These are phyloP conservation scores for Tolypocladium capitatum DNA, from an alignment of 2,329 filamentous ascomycete species.

Conservation along the genomic window DNA sequence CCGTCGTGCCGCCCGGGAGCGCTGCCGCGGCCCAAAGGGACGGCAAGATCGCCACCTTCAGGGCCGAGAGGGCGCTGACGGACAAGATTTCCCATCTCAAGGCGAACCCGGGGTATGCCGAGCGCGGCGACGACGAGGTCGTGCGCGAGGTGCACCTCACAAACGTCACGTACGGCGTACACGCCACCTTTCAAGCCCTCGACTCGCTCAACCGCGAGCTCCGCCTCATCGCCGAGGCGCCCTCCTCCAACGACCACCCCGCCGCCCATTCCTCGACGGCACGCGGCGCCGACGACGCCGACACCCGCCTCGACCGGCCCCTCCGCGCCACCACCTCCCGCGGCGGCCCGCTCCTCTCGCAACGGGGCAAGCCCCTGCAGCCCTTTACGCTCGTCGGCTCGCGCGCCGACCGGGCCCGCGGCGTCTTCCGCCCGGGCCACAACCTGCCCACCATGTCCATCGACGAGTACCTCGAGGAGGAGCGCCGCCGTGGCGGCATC, in stretches of 20 bases:
- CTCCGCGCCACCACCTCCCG: slow-evolving; percentile 33
- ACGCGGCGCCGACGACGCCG: slow-evolving; percentile 21
- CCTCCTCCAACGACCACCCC: slow-evolving; percentile 26
- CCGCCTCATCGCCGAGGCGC: slow-evolving; percentile 66
- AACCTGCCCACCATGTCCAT: slow-evolving; percentile 96
- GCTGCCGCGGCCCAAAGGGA: slow-evolving; percentile 58
- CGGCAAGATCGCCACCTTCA: slow-evolving; percentile 75
- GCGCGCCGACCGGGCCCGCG: slow-evolving; percentile 60
- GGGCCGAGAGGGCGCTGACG: slow-evolving; percentile 74
- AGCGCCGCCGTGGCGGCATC: slow-evolving; percentile 70
- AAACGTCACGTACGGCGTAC: slow-evolving; percentile 57
- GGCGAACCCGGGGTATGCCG: slow-evolving; percentile 35
- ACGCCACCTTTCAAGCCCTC: slow-evolving; percentile 75
- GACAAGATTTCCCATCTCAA: slow-evolving; percentile 55
- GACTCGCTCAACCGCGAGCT: slow-evolving; percentile 77
- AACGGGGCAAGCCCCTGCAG: slow-evolving; percentile 70
- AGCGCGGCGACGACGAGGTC: slow-evolving; percentile 68
- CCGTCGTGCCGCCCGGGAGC: slow-evolving; percentile 44
- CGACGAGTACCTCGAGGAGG: slow-evolving; percentile 93
- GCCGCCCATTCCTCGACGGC: slow-evolving; percentile 32
- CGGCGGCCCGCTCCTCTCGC: slow-evolving; percentile 63
- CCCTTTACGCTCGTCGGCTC: slow-evolving; percentile 79
- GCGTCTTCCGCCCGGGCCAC: slow-evolving; percentile 82
- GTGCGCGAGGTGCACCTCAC: slow-evolving; percentile 67
- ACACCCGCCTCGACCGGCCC: slow-evolving; percentile 56